Conservation (phyloP, 1,284 basidiomycete species). For the Pseudozyma sp. region DNA sequence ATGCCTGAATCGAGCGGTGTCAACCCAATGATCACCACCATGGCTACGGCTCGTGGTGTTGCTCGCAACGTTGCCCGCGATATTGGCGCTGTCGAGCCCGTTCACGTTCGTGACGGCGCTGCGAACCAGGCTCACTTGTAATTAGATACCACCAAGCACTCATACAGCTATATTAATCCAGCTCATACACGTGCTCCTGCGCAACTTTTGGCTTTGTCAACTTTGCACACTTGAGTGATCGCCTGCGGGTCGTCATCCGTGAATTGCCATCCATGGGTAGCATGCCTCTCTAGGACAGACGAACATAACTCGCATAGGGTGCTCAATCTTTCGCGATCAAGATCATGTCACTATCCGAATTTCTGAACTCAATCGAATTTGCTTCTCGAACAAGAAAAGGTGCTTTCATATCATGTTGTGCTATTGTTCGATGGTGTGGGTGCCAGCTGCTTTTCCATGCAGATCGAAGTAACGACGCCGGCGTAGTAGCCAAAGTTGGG, state of each 20-base stretch:
- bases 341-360: background rate
- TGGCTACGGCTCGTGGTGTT: constrained; percentile 62
- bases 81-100: constrained; percentile 54
- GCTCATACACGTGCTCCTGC: background rate
- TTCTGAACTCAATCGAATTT: background rate
- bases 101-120: constrained; percentile 16
- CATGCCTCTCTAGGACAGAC: too few species aligned
- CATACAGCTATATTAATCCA: background rate
- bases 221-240: too few species aligned
- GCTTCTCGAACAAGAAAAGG: background rate
- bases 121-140: constrained; percentile 35
- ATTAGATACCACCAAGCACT: constrained; percentile 8
- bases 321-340: constrained; percentile 41
- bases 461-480: constrained; percentile 31
- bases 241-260: too few species aligned
- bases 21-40: constrained; percentile 72
- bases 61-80: constrained; percentile 65
- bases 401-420: too few species aligned
- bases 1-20: constrained; percentile 71
- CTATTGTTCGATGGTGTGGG: background rate
- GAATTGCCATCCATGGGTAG: too few species aligned
- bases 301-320: constrained; percentile 48
- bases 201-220: too few species aligned
- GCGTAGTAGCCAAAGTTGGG: constrained; percentile 44
- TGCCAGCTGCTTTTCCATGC: constrained; percentile 34